phyloP scores from a whole-genome alignment of 805 yeast species.

The Cyberlindnera sargentensis region DNA sequence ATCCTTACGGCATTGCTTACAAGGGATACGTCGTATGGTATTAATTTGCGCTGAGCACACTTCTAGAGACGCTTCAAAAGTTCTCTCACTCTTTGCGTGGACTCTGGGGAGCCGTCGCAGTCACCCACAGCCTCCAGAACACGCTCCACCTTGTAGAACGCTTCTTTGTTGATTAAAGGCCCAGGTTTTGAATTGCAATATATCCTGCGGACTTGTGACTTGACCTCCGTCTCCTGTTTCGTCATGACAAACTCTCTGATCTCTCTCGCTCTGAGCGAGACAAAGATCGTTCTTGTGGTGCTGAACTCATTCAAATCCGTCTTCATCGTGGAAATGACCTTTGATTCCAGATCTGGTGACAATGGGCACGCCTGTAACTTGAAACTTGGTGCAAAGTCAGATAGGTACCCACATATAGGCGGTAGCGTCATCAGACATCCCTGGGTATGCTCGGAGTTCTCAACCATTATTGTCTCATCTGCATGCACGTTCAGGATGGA shows the following conservation, averaged over 20 bases:
- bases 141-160: conserved; percentile 7
- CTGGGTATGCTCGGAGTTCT: not conserved
- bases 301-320: conserved; percentile 32
- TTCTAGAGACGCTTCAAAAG: not conserved
- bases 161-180: conserved; percentile 3
- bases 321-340: conserved; percentile 44
- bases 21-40: no score
- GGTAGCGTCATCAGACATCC: conserved; percentile 18
- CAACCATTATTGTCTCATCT: conserved; percentile 11
- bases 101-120: conserved; percentile 1
- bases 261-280: conserved; percentile 31
- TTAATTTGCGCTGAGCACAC: no score
- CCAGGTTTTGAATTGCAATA: conserved; percentile 9
- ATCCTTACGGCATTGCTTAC: no score
- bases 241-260: conserved; percentile 25
- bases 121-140: conserved; percentile 6
- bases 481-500: conserved; percentile 22
- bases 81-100: not conserved
- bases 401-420: conserved; percentile 22
- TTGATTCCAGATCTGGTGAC: conserved; percentile 41
- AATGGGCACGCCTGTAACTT: conserved; percentile 48
- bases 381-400: conserved; percentile 25
- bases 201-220: conserved; percentile 7
- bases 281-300: conserved; percentile 24
- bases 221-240: conserved; percentile 5